Base-by-base conservation (phyloP, 2,329 filamentous ascomycete species). In the Helotiales sp. region DNA sequence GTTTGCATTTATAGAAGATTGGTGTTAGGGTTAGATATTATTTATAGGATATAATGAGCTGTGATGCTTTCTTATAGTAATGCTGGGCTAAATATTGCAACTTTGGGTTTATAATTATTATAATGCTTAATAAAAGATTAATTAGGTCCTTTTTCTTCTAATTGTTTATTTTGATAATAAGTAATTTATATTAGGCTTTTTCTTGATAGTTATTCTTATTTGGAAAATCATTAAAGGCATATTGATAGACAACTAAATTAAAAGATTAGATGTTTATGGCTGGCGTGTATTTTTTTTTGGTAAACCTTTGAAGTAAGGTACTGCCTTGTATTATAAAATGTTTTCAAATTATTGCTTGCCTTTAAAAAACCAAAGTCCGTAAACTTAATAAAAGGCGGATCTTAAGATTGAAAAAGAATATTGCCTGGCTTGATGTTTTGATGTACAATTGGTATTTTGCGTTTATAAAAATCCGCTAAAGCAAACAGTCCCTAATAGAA, bases 201-300 rank as follows among this genome's bases (percentile, higher is more conserved):
- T 26, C 59, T 17, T 11, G 22, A 30, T 50, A 47, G 8, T 26
- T 26, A 49, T 47, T 6, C 5, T 20, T n/a, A 49, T 34, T 15
- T 28, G 43, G 43, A 61, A 50, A 28, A n/a, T n/a, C 10, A 26
- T 22, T n/a, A n/a, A n/a, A 2, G 97, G 82, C 1, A 97, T 95
- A 64, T 94, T 95, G 1, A 97, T 84, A 0, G 93, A 96, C 95
- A 95, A 98, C n/a, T n/a, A n/a, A n/a, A n/a, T n/a, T n/a, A n/a
- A n/a, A n/a, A n/a, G n/a, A n/a, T n/a, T n/a, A n/a, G 10, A 92
- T 93, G 76, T 98, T 95, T 97, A 97, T 6, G 92, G 89, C 76
- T 97, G 92, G 22, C 93, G 93, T 83, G 97, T 92, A 64, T 97
- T 89, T 57, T 15, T 40, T 17, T 52, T 37, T 11, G 45, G 20